Percentiles rank a stretch among this genome's conserved stretches.
These are phyloP conservation scores for Mariannaea elegans DNA, from an alignment of 2,329 filamentous ascomycete species.

Conservation along the genomic window DNA sequence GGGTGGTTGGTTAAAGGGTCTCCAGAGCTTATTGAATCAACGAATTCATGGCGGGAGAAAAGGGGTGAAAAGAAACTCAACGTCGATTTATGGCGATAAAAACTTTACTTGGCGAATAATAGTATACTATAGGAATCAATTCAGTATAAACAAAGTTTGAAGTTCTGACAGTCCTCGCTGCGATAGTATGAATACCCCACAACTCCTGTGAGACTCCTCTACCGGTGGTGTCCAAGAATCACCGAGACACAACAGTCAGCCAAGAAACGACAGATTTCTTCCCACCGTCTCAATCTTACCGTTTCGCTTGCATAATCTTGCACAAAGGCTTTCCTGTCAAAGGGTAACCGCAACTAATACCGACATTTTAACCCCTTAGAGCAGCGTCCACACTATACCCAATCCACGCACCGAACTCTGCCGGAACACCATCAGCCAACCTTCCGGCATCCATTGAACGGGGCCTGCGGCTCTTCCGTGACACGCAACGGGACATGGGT, in stretches of 20 bases:
- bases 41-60: too few species aligned
- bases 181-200: too few species aligned
- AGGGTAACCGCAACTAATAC: background rate
- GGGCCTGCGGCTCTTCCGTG: constrained; percentile 12
- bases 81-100: too few species aligned
- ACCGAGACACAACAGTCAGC: background rate
- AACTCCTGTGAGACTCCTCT: too few species aligned
- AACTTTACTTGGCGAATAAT: too few species aligned
- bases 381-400: constrained; percentile 13
- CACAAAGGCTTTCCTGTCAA: background rate
- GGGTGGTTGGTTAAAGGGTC: too few species aligned
- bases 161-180: too few species aligned
- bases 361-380: background rate
- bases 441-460: constrained; percentile 5
- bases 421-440: constrained; percentile 1
- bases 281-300: background rate
- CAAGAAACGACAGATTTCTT: background rate
- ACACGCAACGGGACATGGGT: constrained; percentile 10
- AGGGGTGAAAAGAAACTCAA: too few species aligned
- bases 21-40: too few species aligned
- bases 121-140: too few species aligned
- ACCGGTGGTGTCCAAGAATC: background rate
- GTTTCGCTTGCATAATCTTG: background rate
- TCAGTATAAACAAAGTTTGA: too few species aligned
- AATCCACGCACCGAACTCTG: constrained; percentile 12